phyloP scores from a whole-genome alignment of 2,329 filamentous ascomycete genomes.

The Graphium sp. region DNA sequence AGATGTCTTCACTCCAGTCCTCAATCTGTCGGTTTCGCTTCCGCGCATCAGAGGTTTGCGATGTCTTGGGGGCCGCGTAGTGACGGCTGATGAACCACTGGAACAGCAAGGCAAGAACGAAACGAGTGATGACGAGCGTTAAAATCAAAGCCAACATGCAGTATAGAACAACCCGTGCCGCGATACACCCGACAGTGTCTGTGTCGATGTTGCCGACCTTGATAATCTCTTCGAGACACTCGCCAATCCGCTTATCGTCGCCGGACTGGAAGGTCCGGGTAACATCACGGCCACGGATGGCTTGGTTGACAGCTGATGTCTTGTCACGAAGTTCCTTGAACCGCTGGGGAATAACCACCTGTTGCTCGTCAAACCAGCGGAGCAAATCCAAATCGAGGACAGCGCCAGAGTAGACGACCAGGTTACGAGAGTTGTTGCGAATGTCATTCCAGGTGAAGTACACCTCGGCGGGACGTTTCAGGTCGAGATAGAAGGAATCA shows the following conservation, averaged over 20 bases:
- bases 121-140: conserved; percentile 72
- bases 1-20: conserved; percentile 96
- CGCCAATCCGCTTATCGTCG: conserved; percentile 63
- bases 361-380: conserved; percentile 71
- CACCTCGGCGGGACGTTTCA: conserved; percentile 63
- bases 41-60: conserved; percentile 63
- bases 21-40: conserved; percentile 88
- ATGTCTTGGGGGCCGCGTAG: conserved; percentile 74
- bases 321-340: conserved; percentile 70
- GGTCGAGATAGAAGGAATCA: conserved; percentile 53
- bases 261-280: conserved; percentile 73
- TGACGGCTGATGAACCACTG: conserved; percentile 89
- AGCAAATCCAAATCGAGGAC: conserved; percentile 83
- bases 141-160: conserved; percentile 84
- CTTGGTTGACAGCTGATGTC: conserved; percentile 36
- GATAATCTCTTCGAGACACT: conserved; percentile 85
- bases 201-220: conserved; percentile 94
- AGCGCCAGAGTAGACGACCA: conserved; percentile 86
- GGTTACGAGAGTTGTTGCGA: conserved; percentile 72
- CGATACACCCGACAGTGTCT: conserved; percentile 91
- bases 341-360: conserved; percentile 58
- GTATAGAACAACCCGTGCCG: conserved; percentile 91
- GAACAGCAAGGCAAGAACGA: conserved; percentile 77
- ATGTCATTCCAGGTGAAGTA: conserved; percentile 95
- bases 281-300: conserved; percentile 68